These are phyloP conservation scores for Drechslera avenae DNA, from an alignment of 2,329 filamentous ascomycete species.

Conservation along the genomic window DNA sequence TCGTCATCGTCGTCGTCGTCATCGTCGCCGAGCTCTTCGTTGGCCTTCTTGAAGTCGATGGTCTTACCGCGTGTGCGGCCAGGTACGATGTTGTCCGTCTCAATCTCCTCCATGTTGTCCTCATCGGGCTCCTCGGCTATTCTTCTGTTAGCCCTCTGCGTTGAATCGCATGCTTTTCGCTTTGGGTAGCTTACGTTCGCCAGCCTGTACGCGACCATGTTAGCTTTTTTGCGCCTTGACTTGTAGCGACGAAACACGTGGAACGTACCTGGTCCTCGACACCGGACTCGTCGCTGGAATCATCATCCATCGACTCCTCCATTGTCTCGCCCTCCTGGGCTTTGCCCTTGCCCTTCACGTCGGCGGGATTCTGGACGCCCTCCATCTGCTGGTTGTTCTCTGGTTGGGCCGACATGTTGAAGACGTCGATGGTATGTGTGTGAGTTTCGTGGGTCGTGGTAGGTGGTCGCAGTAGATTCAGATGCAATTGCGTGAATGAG, in stretches of 20 bases:
- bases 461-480: neutral
- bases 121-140: slow-evolving; percentile 70
- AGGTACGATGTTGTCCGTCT: slow-evolving; percentile 82
- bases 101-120: slow-evolving; percentile 87
- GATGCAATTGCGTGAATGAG: slow-evolving; percentile 21
- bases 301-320: slow-evolving; percentile 76
- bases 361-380: slow-evolving; percentile 49
- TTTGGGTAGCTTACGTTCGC: slow-evolving; percentile 42
- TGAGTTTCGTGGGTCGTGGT: slow-evolving; percentile 6
- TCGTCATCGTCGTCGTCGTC: slow-evolving; percentile 81
- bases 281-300: slow-evolving; percentile 70
- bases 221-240: slow-evolving; percentile 31
- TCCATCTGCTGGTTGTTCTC: slow-evolving; percentile 45
- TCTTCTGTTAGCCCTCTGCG: slow-evolving; percentile 25
- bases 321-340: slow-evolving; percentile 65
- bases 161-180: slow-evolving; percentile 12
- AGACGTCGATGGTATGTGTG: slow-evolving; percentile 9
- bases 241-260: neutral
- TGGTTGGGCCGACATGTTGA: slow-evolving; percentile 41
- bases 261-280: slow-evolving; percentile 62
- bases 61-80: slow-evolving; percentile 86
- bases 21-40: slow-evolving; percentile 74
- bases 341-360: slow-evolving; percentile 89
- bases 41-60: slow-evolving; percentile 93
- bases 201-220: slow-evolving; percentile 30